A percentile compares a stretch with the other conserved stretches of the same genome.
phyloP scores from a whole-genome alignment of 768 basidiomycete genomes.

The Panaeolus cyanescens region DNA sequence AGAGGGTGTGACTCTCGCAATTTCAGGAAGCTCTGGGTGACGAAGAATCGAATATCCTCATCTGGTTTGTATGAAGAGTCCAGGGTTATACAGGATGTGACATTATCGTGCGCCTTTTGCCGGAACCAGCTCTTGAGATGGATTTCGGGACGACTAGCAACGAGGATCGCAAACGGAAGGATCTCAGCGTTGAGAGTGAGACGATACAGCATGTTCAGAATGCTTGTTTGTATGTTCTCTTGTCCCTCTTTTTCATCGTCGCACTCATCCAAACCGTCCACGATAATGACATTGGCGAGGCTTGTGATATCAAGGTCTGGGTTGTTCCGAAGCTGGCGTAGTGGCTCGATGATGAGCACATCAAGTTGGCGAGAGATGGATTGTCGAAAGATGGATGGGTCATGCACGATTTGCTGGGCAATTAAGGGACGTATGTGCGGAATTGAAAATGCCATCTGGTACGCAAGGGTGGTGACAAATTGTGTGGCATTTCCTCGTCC shows the following conservation, averaged over 20 bases:
- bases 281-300: slow-evolving; percentile 15
- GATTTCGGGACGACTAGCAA: slow-evolving; percentile 13
- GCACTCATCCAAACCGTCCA: slow-evolving; percentile 29
- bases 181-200: no score
- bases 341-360: slow-evolving; percentile 5
- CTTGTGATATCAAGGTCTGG: neutral
- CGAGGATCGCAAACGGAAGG: no score
- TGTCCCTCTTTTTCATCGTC: neutral
- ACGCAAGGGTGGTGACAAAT: slow-evolving; percentile 31
- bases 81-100: slow-evolving; percentile 1
- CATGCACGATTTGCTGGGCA: slow-evolving; percentile 1
- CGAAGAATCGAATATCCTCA: slow-evolving; percentile 8
- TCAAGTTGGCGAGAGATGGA: slow-evolving; percentile 7
- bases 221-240: neutral
- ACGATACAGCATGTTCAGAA: neutral
- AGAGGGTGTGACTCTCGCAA: neutral
- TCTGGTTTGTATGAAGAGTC: slow-evolving; percentile 7
- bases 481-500: slow-evolving; percentile 22
- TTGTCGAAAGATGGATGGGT: slow-evolving; percentile 11
- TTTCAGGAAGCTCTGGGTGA: neutral
- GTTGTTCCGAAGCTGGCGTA: neutral
- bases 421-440: slow-evolving; percentile 8
- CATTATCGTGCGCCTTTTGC: neutral
- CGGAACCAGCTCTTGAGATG: slow-evolving; percentile 5
- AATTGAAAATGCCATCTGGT: slow-evolving; percentile 20